Percentiles rank a stretch among this genome's conserved stretches.
These are phyloP conservation scores for Yamadazyma atlantica DNA, from an alignment of 1,139 yeast genomes.

Conservation along the genomic window DNA sequence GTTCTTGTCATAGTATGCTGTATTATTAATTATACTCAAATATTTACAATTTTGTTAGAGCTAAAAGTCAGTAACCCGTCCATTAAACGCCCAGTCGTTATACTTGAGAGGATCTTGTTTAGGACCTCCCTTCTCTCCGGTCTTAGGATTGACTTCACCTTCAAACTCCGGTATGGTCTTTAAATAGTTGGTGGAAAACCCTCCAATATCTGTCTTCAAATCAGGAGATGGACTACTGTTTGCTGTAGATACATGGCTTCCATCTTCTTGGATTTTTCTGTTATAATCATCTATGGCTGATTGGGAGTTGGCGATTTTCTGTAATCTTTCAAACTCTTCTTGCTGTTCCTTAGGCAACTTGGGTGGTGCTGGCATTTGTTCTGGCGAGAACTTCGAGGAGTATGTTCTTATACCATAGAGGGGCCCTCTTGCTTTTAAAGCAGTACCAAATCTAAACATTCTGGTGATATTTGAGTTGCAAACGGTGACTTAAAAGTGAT, in stretches of 20 bases:
- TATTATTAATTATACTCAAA: not conserved
- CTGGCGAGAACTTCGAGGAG: slow-evolving; percentile 27
- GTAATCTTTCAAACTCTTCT: slow-evolving; percentile 86
- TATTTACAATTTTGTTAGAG: not conserved
- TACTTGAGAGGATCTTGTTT: slow-evolving; percentile 94
- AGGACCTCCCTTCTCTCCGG: slow-evolving; percentile 98
- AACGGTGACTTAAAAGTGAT: too few species aligned
- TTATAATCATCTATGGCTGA: slow-evolving; percentile 79
- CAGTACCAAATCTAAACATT: not conserved
- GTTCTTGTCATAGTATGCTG: too few species aligned
- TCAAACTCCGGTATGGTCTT: slow-evolving; percentile 92
- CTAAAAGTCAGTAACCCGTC: slow-evolving; percentile 91
- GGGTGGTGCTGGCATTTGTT: slow-evolving; percentile 72
- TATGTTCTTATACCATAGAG: slow-evolving; percentile 12
- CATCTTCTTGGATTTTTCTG: slow-evolving; percentile 35
- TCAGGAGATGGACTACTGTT: slow-evolving; percentile 20
- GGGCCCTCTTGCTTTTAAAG: not conserved
- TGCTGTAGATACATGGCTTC: slow-evolving; percentile 29
- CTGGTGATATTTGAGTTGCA: not conserved
- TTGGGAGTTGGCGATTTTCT: slow-evolving; percentile 77
- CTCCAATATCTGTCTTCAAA: slow-evolving; percentile 58
- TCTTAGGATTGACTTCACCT: slow-evolving; percentile 88
- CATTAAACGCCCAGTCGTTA: slow-evolving; percentile 94
- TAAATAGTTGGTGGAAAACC: slow-evolving; percentile 66
- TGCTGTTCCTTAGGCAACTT: slow-evolving; percentile 83